Evolutionary conservation across 1,284 basidiomycete genomes (phyloP), one percentile per base, ranked within the genome.

Genomic region (Leucoagaricus sp.): DNA sequence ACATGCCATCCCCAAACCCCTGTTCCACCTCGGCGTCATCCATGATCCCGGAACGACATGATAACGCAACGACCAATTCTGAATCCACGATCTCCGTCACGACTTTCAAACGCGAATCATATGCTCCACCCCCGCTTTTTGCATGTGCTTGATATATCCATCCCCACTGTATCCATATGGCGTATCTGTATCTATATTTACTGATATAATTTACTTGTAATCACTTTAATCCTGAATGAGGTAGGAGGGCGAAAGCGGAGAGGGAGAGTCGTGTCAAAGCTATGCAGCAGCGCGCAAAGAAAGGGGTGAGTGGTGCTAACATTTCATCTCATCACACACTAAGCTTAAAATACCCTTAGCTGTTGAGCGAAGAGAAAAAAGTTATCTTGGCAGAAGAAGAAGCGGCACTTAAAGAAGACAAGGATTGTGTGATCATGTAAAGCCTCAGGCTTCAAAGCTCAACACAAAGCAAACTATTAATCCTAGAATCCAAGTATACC

Each of bases 201-300:
- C 19, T 23, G 17, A 53, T 49, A 26, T 47, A 55, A 36, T 23
- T 40, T 31, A 21, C 58, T 34, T 60, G 59, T 61, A 47, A 28
- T 49, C 53, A 46, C 23, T 25, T 48, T 26, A n/a, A 9, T 31
- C 21, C 34, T 44, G 8, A 1, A 8, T 47, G 5, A 23, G 36
- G 9, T 13, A 91, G 89, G 63, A 87, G 88, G 21, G 86, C 88
- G 33, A 84, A 75, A 72, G 84, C 83, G 9, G 89, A 91, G 70
- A 77, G 80, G 65, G 84, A 84, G 64, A 89, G 87, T 64, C 76
- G 77, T 63, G 67, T 80, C 58, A 83, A 80, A 66, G 88, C 84
- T 1, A 83, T 91, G 81, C 73, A 80, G 64, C 84, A 80, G 57
- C 81, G 89, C 26, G 86, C 83, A 4, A 80, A 79, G 77, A 91